Base-by-base conservation (phyloP, 495 filamentous ascomycete genomes). In the Articulospora tetracladia region DNA sequence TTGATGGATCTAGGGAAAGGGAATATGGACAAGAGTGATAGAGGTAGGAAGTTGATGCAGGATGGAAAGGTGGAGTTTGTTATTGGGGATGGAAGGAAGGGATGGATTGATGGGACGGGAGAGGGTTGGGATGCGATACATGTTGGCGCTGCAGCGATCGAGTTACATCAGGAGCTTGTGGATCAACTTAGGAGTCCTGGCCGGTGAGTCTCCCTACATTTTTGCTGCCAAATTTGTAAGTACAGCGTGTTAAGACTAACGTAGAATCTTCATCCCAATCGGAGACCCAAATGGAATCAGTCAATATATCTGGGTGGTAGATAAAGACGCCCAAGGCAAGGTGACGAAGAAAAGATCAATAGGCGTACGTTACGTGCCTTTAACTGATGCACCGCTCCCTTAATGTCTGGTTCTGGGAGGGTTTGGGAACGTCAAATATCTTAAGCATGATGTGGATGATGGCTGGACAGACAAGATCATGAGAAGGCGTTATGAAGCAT, bases 301-400 rank as follows among this genome's bases (percentile, higher is more conserved):
- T 27, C 94, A 99, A 77, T 84, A 89, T 73, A 89, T 99, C 32
- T 99, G 88, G 86, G 79, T 89, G 3, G 86, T 97, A 51, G 90
- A 97, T 72, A 98, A 98, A 77, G 87, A 88, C 69, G 80, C 76
- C 66, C 79, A 91, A 59, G 94, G 95, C 39, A 77, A 75, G 10
- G 82, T 99, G 22, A 79, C 72, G 61, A 90, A 80, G 77, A 81
- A 88, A 76, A 92, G 84, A 76, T 66, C 86, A 57, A 91, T 89
- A 74, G 90, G 87, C 39, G 94, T 99, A 55, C 77, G 86, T 68
- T 98, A 98, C 77, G 95, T 98, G 58, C 94, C 95, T 25, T 73
- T 98, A 75, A 97, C 93, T 30, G 93, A 98, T 77, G 82, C 90
- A 52, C 92, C 66, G 8, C 3, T 7, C 3, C 3, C 39, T 44